Base-by-base conservation (phyloP, 2,329 filamentous ascomycete species). In the Sporothrix sp. region DNA sequence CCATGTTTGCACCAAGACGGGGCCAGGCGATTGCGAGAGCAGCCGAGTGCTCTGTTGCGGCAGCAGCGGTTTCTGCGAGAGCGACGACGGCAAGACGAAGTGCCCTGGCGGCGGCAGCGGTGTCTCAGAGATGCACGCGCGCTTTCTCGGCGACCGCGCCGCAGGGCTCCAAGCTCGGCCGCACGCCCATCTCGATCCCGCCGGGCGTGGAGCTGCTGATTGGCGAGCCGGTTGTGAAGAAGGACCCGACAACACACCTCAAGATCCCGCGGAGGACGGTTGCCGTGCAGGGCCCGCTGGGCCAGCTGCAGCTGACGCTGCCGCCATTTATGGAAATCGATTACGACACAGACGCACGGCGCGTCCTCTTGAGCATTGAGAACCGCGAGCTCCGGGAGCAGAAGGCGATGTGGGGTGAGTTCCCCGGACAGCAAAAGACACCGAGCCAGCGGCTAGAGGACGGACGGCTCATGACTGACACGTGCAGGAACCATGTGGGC, bases 351-450 rank as follows among this genome's bases (percentile, higher is more conserved):
- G 74, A 74, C 46, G 68, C 74, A 25, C 73, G 76, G 58, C 85
- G 82, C 61, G 79, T 83, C 10, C 74, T 28, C 70, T 98, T 5
- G 57, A 79, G 73, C 50, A 80, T 98, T 10, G 67, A 82, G 61
- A 78, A 97, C 66, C 67, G 73, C 16, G 70, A 79, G 16, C 67
- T 80, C 48, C 83, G 82, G 69, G 74, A 86, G 56, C 91, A 97
- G 68, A 83, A 84, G 64, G 86, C 86, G 67, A 97, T 97, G 90
- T 97, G 93, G 93, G 93, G 91, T 95, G 60, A 40, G 63, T 53
- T 8, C 16, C 18, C n/a, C 27, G 9, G 10, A 23, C 11, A 16
- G 8, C n/a, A 10, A 25, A 36, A 49, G 16, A 5, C 7, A 35
- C 5, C 1, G 25, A 6, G 14, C 38, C 5, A 20, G 14, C 3